These are phyloP conservation scores for Cytospora leucostoma DNA, from an alignment of 2,329 filamentous ascomycete species.

Conservation along the genomic window DNA sequence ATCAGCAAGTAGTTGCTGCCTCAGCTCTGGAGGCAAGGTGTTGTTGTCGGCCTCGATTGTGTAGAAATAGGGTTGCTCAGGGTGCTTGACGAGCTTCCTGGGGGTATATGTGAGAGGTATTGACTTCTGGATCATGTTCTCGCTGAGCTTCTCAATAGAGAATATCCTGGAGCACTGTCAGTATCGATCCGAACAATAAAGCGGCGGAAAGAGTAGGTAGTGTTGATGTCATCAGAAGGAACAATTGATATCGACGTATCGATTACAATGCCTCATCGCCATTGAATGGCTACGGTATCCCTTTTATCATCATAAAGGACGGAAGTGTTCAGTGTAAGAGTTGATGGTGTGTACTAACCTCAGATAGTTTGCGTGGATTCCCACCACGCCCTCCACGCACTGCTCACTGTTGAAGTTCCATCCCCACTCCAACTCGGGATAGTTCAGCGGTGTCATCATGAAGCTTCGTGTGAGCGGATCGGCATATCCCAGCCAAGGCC, in stretches of 20 bases:
- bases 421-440: conserved; percentile 84
- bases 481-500: conserved; percentile 95
- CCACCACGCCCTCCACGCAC: conserved; percentile 90
- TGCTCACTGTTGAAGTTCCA: conserved; percentile 98
- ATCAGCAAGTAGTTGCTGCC: conserved; percentile 72
- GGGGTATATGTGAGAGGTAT: conserved; percentile 90
- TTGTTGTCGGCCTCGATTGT: conserved; percentile 94
- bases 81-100: conserved; percentile 82
- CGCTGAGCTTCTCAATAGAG: conserved; percentile 80
- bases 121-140: conserved; percentile 83
- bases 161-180: conserved; percentile 69
- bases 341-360: conserved; percentile 58
- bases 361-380: conserved; percentile 84
- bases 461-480: conserved; percentile 85
- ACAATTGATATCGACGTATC: conserved; percentile 79
- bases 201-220: conserved; percentile 4
- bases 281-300: conserved; percentile 54
- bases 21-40: conserved; percentile 77
- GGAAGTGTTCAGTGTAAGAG: conserved; percentile 38
- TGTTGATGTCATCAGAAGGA: conserved; percentile 73
- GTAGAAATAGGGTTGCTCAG: conserved; percentile 87
- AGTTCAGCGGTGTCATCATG: conserved; percentile 88
- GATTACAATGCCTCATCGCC: conserved; percentile 57
- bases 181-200: conserved; percentile 22
- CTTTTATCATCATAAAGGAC: conserved; percentile 63